Conservation (phyloP, 129 eudicot genomes). For the Sambucus nigra region DNA sequence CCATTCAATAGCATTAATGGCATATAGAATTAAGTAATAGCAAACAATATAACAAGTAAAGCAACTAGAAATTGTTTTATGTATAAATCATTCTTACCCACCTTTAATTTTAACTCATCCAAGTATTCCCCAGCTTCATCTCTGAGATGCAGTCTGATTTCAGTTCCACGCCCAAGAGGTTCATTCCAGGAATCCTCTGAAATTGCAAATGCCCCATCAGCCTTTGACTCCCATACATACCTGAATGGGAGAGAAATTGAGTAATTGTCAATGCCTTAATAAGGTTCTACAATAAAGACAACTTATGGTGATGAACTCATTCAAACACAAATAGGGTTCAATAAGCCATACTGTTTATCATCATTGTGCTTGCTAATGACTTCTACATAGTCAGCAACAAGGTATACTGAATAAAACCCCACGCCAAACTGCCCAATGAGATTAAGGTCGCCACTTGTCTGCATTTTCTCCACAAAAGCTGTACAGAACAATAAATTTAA, state of each 20-base stretch:
- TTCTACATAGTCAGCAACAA: no score
- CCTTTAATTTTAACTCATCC: slow-evolving; percentile 84
- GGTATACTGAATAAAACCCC: slow-evolving; percentile 96
- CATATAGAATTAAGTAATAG: no score
- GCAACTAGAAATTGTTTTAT: not conserved
- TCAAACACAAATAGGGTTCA: not conserved
- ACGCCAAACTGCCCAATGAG: slow-evolving; percentile 99
- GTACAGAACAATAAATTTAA: slow-evolving; percentile 11
- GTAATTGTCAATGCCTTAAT: not conserved
- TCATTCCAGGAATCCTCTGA: slow-evolving; percentile 90
- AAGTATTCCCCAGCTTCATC: slow-evolving; percentile 95
- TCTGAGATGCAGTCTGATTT: slow-evolving; percentile 83
- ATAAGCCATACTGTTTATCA: no score
- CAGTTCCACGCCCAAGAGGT: slow-evolving; percentile 98
- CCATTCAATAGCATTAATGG: no score
- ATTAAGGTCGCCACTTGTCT: slow-evolving; percentile 93
- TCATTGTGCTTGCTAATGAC: no score
- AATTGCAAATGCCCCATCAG: slow-evolving; percentile 93
- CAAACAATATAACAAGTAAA: no score
- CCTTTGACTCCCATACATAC: slow-evolving; percentile 98
- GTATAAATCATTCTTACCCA: no score
- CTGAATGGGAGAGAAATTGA: slow-evolving; percentile 27
- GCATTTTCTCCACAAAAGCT: slow-evolving; percentile 99
- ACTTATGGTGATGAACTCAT: not conserved
- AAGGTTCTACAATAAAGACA: not conserved